Conservation (phyloP, 2,329 filamentous ascomycete genomes). For the Kalmusia sp. region DNA sequence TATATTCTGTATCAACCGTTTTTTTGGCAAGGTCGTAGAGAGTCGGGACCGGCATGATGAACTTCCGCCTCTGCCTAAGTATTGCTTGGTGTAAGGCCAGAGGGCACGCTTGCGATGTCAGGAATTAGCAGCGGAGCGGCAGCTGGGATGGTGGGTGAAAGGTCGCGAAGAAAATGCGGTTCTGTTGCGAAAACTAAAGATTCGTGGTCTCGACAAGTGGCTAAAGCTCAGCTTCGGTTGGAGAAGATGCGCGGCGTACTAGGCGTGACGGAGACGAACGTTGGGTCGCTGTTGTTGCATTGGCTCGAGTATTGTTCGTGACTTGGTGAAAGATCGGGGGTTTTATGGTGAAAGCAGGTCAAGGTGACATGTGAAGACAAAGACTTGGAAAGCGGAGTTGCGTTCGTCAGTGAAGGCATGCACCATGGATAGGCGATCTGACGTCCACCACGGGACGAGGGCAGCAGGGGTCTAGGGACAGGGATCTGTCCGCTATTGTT, state of each 20-base stretch:
- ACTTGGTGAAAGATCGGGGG: not conserved
- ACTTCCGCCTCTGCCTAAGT: not conserved
- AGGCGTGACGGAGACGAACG: too few relatives aligned
- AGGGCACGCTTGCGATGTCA: not conserved
- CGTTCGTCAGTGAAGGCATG: not conserved
- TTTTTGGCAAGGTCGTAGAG: slow-evolving; percentile 50
- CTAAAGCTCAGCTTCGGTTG: too few relatives aligned
- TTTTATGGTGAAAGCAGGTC: not conserved
- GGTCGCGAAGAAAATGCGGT: too few relatives aligned
- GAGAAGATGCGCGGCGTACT: too few relatives aligned
- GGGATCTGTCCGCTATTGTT: too few relatives aligned
- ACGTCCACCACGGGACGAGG: not conserved
- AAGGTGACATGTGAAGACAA: not conserved
- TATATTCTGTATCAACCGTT: slow-evolving; percentile 51
- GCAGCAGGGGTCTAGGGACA: slow-evolving; percentile 1
- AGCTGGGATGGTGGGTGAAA: not conserved
- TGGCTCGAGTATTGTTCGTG: not conserved
- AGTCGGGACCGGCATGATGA: slow-evolving; percentile 43
- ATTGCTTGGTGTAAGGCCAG: not conserved
- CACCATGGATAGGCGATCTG: not conserved
- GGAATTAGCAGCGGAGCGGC: not conserved
- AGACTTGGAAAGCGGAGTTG: not conserved
- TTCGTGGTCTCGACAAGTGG: too few relatives aligned
- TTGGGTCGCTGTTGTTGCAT: not conserved
- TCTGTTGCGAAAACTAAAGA: too few relatives aligned